These are phyloP conservation scores for Naganishia antarctica DNA, from an alignment of 768 basidiomycete species.

Conservation along the genomic window DNA sequence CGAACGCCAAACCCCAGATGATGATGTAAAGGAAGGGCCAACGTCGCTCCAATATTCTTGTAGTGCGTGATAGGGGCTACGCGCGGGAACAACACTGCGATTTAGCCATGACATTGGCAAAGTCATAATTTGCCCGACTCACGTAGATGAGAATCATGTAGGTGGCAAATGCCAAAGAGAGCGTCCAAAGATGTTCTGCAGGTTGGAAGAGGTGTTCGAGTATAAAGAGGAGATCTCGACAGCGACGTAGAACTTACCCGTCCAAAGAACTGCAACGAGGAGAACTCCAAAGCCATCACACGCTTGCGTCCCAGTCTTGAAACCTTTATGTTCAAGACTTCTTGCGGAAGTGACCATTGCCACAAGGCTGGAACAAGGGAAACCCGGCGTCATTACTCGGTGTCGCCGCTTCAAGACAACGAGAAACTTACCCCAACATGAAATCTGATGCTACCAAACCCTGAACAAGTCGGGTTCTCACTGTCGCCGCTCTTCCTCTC, in stretches of 20 bases:
- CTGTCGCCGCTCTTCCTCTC: slow-evolving; percentile 39
- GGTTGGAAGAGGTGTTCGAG: background rate
- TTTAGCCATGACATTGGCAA: background rate
- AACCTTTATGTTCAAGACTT: slow-evolving; percentile 29
- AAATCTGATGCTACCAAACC: slow-evolving; percentile 44
- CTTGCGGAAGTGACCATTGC: slow-evolving; percentile 37
- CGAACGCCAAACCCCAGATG: slow-evolving; percentile 40
- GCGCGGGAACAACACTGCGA: background rate
- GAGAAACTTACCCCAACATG: slow-evolving; percentile 38
- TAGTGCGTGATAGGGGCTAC: slow-evolving; percentile 44
- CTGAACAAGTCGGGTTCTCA: slow-evolving; percentile 45
- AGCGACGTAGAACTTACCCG: slow-evolving; percentile 30
- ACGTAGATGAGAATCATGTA: slow-evolving; percentile 50
- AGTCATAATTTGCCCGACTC: slow-evolving; percentile 20
- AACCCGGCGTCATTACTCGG: too few relatives aligned
- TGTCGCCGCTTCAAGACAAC: too few relatives aligned
- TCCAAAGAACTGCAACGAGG: slow-evolving; percentile 40
- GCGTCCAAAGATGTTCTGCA: slow-evolving; percentile 49
- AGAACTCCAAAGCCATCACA: slow-evolving; percentile 44
- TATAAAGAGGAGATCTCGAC: background rate
- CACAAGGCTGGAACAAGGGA: slow-evolving; percentile 30
- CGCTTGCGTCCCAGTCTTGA: slow-evolving; percentile 31
- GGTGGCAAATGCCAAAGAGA: slow-evolving; percentile 45
- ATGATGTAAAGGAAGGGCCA: slow-evolving; percentile 43
- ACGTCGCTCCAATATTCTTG: slow-evolving; percentile 39